Evolutionary conservation across 208 protist genomes (phyloP), one percentile per base, ranked within the genome.

Genomic region (Porcisia hertigi): DNA sequence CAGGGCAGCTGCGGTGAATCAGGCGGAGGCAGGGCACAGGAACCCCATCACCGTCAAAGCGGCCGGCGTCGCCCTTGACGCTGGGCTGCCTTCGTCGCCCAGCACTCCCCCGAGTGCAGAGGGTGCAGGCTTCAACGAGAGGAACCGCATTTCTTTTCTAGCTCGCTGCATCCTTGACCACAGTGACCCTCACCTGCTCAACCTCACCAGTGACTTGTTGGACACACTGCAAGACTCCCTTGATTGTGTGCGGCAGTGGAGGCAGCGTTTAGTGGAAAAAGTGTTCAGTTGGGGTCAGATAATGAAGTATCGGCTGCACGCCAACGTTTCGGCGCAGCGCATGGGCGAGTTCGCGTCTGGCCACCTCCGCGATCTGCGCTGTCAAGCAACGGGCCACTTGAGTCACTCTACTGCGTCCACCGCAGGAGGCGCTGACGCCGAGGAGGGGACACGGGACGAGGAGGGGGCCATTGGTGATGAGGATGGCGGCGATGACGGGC

Each of bases 281-380:
- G 45, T 86, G 1, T 90, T 90, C 67, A 80, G 82, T 39, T 65
- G 69, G 18, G 14, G 41, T 3, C 86, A 90, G 76, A 71, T 73
- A 12, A 72, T 76, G 66, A 90, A 90, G 80, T 90, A 90, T 66
- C 81, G 77, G n/a, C 60, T 90, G 20, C 83, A 87, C 71, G 72
- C 72, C 12, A 88, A 86, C 66, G 84, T 87, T 11, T 80, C 83
- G 3, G 67, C 77, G 53, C 65, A 79, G 59, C 74, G 73, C 54
- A 71, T 69, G 30, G 77, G 80, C n/a, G 80, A 77, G 57, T 90
- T 83, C 52, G 82, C 77, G 4, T 84, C 82, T 0, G 78, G 81
- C 23, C 77, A 78, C 69, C 59, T 84, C 16, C 77, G 69, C 55
- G 73, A 86, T 20, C 62, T 74, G 70, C 66, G 67, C 34, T 78